Evolutionary conservation across 345 rosid genomes (phyloP).

Genomic region (Populus simonii): DNA sequence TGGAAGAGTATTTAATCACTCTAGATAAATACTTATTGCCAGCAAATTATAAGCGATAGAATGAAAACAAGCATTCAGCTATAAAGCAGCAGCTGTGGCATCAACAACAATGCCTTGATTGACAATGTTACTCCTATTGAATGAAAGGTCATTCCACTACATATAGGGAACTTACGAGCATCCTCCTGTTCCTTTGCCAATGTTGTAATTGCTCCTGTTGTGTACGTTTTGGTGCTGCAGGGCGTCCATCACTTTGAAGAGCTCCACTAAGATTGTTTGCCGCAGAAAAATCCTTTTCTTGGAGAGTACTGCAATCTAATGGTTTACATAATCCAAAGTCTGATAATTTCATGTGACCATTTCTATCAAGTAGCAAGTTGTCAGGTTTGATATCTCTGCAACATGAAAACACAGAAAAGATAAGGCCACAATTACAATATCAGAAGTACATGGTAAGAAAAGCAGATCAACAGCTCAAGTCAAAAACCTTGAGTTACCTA

Average conservation of each 20-base stretch:
- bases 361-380: constrained; percentile 55
- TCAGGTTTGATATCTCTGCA: constrained; percentile 74
- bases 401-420: constrained; percentile 7
- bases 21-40: constrained; percentile 1
- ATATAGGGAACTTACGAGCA: constrained; percentile 43
- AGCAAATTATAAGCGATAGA: background rate
- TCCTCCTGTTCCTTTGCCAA: constrained; percentile 70
- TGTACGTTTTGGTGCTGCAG: constrained; percentile 54
- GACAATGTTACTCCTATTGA: background rate
- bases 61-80: background rate
- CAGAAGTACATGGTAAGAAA: background rate
- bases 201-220: constrained; percentile 68
- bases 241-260: constrained; percentile 46
- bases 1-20: background rate
- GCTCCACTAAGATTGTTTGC: constrained; percentile 38
- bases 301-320: constrained; percentile 51
- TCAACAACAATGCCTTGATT: background rate
- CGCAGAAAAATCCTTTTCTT: constrained; percentile 41
- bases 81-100: background rate
- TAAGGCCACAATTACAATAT: background rate
- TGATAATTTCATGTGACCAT: constrained; percentile 65
- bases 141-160: constrained; percentile 1
- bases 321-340: constrained; percentile 75
- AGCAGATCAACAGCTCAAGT: background rate
- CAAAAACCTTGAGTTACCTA: constrained; percentile 34